Evolutionary conservation across 2,329 filamentous ascomycete genomes (phyloP), one percentile per base, ranked within the genome.

Genomic region (Colletotrichum gigasporum): DNA sequence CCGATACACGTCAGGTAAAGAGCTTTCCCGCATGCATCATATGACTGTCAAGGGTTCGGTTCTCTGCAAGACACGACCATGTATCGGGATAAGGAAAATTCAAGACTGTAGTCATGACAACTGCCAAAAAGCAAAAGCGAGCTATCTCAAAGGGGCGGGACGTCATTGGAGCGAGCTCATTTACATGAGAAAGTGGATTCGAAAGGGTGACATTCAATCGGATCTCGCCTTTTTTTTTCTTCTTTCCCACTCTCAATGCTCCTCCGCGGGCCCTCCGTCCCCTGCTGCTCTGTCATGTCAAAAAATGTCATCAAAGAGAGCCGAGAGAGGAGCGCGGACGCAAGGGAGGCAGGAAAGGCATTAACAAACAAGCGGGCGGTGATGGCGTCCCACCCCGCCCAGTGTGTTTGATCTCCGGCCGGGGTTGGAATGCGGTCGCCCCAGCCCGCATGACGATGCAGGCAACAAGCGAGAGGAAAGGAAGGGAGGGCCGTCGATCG

Each of bases 351-450:
- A 14, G 22, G n/a, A n/a, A 16, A 11, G 12, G 3, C 37, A 16
- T 18, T 18, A 34, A 26, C 26, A 44, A 42, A 54, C 37, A 47
- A 35, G 56, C 35, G 10, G 28, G 28, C 28, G 45, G 39, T 44
- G 50, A n/a, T 47, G 30, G 11, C 18, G 32, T 50, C 26, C 12
- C 7, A 24, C 12, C 35, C 24, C 16, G n/a, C 16, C 56, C 39
- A 35, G 20, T 44, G 44, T 28, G 61, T 64, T 64, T 64, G 61
- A 64, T 64, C 55, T 60, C 35, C 61, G 18, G 22, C 55, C 28
- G 22, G 61, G 61, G 35, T 61, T 24, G 30, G 28, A 3, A 28
- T 28, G 44, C 24, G n/a, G 42, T 28, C 37, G 16, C 51, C n/a
- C 51, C 54, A 28, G 12, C 34, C 28, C 62, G 62, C 48, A 65